Evolutionary conservation across 1,284 basidiomycete genomes (phyloP).

Genomic region (Mycena citricolor): DNA sequence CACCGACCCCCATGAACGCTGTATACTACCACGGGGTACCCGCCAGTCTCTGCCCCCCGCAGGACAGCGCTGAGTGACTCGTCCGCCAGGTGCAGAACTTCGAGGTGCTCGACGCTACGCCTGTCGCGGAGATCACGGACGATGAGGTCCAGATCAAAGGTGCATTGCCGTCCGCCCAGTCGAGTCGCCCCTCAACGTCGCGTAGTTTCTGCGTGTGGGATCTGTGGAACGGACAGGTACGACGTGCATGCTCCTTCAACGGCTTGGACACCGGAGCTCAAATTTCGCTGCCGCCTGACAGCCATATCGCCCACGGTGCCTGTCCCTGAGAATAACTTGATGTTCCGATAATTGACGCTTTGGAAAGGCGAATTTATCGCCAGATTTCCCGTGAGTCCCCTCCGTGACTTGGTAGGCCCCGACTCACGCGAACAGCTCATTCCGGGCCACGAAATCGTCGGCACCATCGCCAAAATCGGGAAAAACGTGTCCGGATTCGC

Average conservation of each 20-base stretch:
- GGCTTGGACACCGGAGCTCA: neutral
- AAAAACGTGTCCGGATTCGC: slow-evolving; percentile 68
- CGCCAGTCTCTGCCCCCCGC: no score
- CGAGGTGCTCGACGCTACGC: slow-evolving; percentile 53
- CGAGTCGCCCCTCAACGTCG: slow-evolving; percentile 8
- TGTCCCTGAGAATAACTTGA: neutral
- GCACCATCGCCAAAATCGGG: slow-evolving; percentile 66
- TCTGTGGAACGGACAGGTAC: slow-evolving; percentile 30
- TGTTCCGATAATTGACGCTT: neutral
- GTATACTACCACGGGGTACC: slow-evolving; percentile 8
- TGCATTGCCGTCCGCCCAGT: slow-evolving; percentile 20
- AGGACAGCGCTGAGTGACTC: no score
- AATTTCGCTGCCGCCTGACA: slow-evolving; percentile 30
- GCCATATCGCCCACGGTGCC: slow-evolving; percentile 65
- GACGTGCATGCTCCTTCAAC: neutral
- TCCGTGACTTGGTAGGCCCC: slow-evolving; percentile 8
- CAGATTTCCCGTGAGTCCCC: slow-evolving; percentile 52
- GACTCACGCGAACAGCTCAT: slow-evolving; percentile 48
- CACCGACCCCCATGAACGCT: slow-evolving; percentile 1
- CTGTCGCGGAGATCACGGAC: slow-evolving; percentile 60
- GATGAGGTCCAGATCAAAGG: slow-evolving; percentile 74
- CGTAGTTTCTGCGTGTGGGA: slow-evolving; percentile 56
- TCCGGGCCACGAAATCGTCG: slow-evolving; percentile 80
- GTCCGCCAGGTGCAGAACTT: slow-evolving; percentile 57
- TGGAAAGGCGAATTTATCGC: slow-evolving; percentile 62